phyloP scores from a whole-genome alignment of 257 asterid genomes.

The Rehmannia glutinosa region DNA sequence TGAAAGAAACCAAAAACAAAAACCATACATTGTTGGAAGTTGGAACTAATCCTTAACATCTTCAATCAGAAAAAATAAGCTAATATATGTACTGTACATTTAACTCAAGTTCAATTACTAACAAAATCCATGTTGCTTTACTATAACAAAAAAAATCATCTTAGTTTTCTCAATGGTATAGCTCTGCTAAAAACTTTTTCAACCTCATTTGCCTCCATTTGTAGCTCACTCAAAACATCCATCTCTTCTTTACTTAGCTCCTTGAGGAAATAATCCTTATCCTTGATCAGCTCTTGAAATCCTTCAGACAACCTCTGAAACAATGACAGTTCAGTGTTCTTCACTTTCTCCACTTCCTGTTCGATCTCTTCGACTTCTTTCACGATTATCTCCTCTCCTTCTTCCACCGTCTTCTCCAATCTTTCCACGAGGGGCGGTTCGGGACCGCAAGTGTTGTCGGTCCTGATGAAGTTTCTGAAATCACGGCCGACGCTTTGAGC shows the following conservation, averaged over 20 bases:
- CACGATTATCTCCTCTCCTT: slow-evolving; percentile 78
- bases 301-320: slow-evolving; percentile 63
- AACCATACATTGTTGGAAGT: too few species aligned
- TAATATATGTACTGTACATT: too few species aligned
- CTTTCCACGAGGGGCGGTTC: slow-evolving; percentile 92
- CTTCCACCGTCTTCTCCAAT: slow-evolving; percentile 91
- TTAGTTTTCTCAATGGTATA: slow-evolving; percentile 69
- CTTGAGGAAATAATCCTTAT: slow-evolving; percentile 57
- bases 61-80: too few species aligned
- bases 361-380: slow-evolving; percentile 85
- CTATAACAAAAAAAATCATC: slow-evolving; percentile 36
- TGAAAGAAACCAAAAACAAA: too few species aligned
- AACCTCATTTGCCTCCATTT: slow-evolving; percentile 86
- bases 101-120: too few species aligned
- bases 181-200: slow-evolving; percentile 77
- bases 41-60: too few species aligned
- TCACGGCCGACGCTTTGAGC: slow-evolving; percentile 73
- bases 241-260: slow-evolving; percentile 82
- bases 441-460: slow-evolving; percentile 87
- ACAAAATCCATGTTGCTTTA: not conserved
- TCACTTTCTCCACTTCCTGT: slow-evolving; percentile 60
- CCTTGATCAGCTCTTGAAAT: slow-evolving; percentile 63
- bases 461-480: slow-evolving; percentile 54
- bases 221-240: slow-evolving; percentile 65
- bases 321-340: slow-evolving; percentile 51